Conservation (phyloP, 176 grass and related monocot species). For the Oryza punctata region DNA sequence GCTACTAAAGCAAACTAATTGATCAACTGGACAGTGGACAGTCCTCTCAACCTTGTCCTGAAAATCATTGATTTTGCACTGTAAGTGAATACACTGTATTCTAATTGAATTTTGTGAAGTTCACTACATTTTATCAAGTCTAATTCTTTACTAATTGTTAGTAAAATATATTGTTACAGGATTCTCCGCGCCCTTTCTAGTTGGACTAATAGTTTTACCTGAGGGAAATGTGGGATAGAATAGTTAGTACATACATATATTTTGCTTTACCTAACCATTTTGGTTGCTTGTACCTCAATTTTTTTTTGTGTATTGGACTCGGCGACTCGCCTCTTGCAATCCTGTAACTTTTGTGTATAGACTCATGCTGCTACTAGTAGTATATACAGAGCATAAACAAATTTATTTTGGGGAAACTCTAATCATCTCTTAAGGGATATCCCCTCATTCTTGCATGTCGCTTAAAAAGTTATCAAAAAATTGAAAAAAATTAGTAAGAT, state of each 20-base stretch:
- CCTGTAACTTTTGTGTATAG: background rate
- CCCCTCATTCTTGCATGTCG: too few species aligned
- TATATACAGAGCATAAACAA: too few species aligned
- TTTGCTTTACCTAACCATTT: background rate
- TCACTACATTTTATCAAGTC: background rate
- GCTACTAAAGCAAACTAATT: conserved; percentile 62
- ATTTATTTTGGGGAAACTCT: too few species aligned
- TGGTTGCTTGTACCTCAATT: background rate
- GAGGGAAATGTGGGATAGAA: background rate
- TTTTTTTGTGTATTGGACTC: conserved; percentile 14
- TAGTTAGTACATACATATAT: background rate
- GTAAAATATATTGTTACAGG: conserved; percentile 32
- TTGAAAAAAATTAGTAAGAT: too few species aligned
- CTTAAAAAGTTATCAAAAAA: too few species aligned
- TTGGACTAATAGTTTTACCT: background rate
- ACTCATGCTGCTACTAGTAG: background rate
- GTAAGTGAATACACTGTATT: background rate
- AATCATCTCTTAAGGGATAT: too few species aligned
- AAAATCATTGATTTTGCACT: background rate
- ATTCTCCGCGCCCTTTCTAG: background rate
- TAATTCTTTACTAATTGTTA: background rate
- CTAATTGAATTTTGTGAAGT: background rate
- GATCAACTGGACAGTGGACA: background rate
- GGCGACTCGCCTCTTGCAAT: background rate
- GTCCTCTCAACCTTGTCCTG: background rate